Evolutionary conservation across 208 protist species (phyloP).

Genomic region (Naegleria lovaniensis): DNA sequence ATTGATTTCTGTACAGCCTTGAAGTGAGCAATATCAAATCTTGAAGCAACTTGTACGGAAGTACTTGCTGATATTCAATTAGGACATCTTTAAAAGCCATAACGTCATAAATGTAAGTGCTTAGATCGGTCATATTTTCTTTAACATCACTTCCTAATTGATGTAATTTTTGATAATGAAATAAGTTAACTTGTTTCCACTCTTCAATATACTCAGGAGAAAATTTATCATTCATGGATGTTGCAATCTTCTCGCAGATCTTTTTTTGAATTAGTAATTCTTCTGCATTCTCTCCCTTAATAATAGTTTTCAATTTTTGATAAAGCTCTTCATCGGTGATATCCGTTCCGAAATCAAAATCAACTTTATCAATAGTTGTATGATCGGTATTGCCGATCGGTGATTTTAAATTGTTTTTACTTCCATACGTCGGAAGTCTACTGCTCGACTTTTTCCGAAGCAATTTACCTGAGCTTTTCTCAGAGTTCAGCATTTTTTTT

Average conservation of each 20-base stretch:
- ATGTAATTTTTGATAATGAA: neutral
- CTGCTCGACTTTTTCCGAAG: too few species aligned
- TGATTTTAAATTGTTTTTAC: too few species aligned
- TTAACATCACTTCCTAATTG: neutral
- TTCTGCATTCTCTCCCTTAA: neutral
- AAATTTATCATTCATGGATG: neutral
- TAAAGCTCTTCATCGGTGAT: neutral
- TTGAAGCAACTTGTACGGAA: neutral
- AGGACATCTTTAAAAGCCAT: slow-evolving; percentile 4
- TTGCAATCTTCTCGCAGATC: neutral
- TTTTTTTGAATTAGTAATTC: neutral
- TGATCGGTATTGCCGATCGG: too few species aligned
- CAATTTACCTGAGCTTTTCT: too few species aligned
- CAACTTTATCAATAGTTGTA: too few species aligned
- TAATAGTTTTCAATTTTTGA: neutral
- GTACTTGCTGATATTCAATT: neutral
- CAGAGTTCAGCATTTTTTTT: too few species aligned
- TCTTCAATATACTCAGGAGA: neutral
- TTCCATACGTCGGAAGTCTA: too few species aligned
- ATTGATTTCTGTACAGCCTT: neutral
- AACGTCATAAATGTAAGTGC: neutral
- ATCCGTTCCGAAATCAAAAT: neutral
- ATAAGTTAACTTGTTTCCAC: neutral
- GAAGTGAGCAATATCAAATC: neutral
- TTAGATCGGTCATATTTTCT: neutral